Conservation (phyloP, 1,139 yeast species). For the Hemisphaericaspora xylanilytica region DNA sequence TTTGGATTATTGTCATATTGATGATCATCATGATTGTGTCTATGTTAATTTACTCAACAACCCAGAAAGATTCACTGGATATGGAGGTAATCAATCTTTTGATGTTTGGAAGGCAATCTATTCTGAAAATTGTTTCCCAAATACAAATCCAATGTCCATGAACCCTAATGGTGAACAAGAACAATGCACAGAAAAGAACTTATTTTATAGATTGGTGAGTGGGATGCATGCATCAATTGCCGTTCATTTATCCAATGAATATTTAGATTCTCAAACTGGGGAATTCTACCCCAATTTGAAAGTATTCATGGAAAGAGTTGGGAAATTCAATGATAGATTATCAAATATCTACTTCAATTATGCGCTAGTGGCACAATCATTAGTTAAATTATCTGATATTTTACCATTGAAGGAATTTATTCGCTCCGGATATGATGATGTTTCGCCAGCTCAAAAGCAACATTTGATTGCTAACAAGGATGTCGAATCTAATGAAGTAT, state of each 20-base stretch:
- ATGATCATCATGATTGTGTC: slow-evolving; percentile 63
- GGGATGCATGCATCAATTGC: slow-evolving; percentile 98
- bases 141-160: slow-evolving; percentile 44
- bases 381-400: slow-evolving; percentile 55
- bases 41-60: slow-evolving; percentile 83
- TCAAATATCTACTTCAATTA: slow-evolving; percentile 90
- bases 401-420: slow-evolving; percentile 28
- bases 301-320: slow-evolving; percentile 86
- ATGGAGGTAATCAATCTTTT: slow-evolving; percentile 87
- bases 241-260: slow-evolving; percentile 88
- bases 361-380: slow-evolving; percentile 79
- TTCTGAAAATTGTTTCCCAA: slow-evolving; percentile 82
- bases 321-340: slow-evolving; percentile 82
- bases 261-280: slow-evolving; percentile 67
- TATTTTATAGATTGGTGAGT: slow-evolving; percentile 80
- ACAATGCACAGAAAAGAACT: slow-evolving; percentile 77
- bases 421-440: slow-evolving; percentile 22
- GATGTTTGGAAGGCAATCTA: slow-evolving; percentile 94
- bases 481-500: slow-evolving; percentile 32
- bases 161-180: slow-evolving; percentile 37
- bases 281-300: slow-evolving; percentile 81
- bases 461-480: slow-evolving; percentile 48
- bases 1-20: slow-evolving; percentile 59
- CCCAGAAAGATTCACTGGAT: slow-evolving; percentile 96
- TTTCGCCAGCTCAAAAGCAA: slow-evolving; percentile 30